Evolutionary conservation across 768 basidiomycete species (phyloP).

Genomic region (Tricholomella constricta): DNA sequence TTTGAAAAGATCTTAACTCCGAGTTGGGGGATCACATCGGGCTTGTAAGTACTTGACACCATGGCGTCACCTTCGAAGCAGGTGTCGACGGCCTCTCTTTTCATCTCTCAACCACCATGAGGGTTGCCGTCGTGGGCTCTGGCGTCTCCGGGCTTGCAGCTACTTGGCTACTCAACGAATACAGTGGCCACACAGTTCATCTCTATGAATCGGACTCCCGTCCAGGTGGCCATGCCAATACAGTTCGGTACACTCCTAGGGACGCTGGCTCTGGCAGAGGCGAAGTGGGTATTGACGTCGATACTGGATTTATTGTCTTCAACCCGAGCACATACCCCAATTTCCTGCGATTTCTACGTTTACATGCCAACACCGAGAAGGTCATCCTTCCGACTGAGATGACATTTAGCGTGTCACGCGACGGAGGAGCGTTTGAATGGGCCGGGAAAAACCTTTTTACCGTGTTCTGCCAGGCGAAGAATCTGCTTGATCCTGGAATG

Average conservation of each 20-base stretch:
- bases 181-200: conserved; percentile 74
- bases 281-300: conserved; percentile 52
- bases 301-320: conserved; percentile 72
- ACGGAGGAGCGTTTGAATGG: conserved; percentile 74
- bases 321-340: conserved; percentile 80
- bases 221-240: conserved; percentile 79
- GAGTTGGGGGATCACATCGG: too few species aligned
- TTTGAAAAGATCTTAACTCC: too few species aligned
- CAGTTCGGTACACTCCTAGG: conserved; percentile 53
- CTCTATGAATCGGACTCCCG: conserved; percentile 69
- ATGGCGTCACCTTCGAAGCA: background rate
- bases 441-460: conserved; percentile 63
- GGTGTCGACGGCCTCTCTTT: background rate
- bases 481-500: conserved; percentile 64
- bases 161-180: conserved; percentile 76
- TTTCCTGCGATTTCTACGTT: conserved; percentile 67
- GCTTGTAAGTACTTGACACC: background rate
- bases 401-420: conserved; percentile 79
- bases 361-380: conserved; percentile 42
- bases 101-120: conserved; percentile 37
- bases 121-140: conserved; percentile 73
- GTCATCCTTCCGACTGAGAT: conserved; percentile 63
- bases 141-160: conserved; percentile 80
- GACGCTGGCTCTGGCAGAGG: conserved; percentile 28
- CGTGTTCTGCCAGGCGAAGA: conserved; percentile 67